Percentiles rank a stretch among this genome's conserved stretches.
phyloP scores from a whole-genome alignment of 2,329 filamentous ascomycete genomes.

The Clathrospora elynae region DNA sequence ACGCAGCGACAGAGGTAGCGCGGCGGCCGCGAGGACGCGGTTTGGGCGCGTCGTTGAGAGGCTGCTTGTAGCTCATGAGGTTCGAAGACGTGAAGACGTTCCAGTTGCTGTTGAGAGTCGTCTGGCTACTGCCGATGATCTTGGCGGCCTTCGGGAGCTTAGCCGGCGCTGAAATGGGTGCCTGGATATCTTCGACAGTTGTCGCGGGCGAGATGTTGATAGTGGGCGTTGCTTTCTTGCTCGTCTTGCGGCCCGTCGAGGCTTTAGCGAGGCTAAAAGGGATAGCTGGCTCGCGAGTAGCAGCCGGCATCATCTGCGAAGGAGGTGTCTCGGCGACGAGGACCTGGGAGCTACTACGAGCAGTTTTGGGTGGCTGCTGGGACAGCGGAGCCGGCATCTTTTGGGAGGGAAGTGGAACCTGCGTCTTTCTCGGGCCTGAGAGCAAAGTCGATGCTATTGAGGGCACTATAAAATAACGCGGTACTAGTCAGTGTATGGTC shows the following conservation, averaged over 20 bases:
- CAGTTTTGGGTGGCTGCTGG: background rate
- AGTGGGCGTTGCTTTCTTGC: conserved; percentile 1
- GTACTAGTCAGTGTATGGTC: background rate
- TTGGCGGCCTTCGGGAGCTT: background rate
- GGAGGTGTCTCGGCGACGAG: conserved; percentile 23
- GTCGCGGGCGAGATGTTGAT: conserved; percentile 6
- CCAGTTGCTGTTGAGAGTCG: conserved; percentile 5
- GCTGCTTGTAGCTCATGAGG: conserved; percentile 22
- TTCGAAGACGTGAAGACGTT: conserved; percentile 22
- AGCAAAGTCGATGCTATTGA: background rate
- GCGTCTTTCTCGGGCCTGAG: no score
- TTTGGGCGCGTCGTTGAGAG: conserved; percentile 23
- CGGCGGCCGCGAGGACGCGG: conserved; percentile 14
- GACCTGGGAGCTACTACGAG: conserved; percentile 7
- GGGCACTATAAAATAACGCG: background rate
- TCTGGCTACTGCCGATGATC: conserved; percentile 2
- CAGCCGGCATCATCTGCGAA: conserved; percentile 10
- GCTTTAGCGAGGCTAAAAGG: conserved; percentile 17
- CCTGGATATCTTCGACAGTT: no score
- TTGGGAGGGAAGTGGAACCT: conserved; percentile 19
- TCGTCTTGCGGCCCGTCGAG: conserved; percentile 5
- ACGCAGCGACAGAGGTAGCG: conserved; percentile 4
- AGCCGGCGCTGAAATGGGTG: background rate
- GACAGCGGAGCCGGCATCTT: conserved; percentile 3
- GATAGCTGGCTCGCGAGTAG: conserved; percentile 13